A percentile compares a stretch with the other conserved stretches of the same genome.
Evolutionary conservation across 192 early-diverging fungal species (phyloP).

Genomic region (Podila verticillata): DNA sequence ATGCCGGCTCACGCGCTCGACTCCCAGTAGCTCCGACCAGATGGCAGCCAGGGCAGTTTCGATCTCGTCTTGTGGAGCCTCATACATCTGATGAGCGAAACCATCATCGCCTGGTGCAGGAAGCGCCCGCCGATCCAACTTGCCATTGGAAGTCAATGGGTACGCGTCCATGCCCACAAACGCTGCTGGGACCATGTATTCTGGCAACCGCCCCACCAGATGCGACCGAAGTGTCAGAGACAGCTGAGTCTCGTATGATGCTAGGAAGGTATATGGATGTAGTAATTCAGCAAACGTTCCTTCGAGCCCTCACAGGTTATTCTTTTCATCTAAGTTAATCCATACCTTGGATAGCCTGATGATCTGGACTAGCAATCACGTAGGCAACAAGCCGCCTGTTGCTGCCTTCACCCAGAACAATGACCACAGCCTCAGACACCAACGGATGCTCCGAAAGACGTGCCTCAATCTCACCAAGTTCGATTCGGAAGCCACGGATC

Average conservation of each 20-base stretch:
- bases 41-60: not conserved
- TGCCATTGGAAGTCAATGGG: conserved; percentile 25
- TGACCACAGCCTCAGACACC: too few species aligned
- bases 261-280: too few species aligned
- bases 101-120: conserved; percentile 2
- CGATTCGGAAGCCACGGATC: too few species aligned
- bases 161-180: conserved; percentile 20
- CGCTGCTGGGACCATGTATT: conserved; percentile 66
- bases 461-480: too few species aligned
- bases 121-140: conserved; percentile 39
- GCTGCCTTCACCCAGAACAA: too few species aligned
- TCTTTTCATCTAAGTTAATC: too few species aligned
- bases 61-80: not conserved
- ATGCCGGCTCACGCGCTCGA: not conserved
- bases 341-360: too few species aligned
- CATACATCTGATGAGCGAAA: not conserved
- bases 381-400: too few species aligned
- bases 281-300: not conserved
- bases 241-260: too few species aligned
- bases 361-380: too few species aligned
- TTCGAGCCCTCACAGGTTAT: not conserved
- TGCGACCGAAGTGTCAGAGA: not conserved
- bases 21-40: not conserved
- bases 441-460: too few species aligned
- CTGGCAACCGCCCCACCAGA: conserved; percentile 42